phyloP scores from a whole-genome alignment of 139 green algal species.

The Closterium sp. region DNA sequence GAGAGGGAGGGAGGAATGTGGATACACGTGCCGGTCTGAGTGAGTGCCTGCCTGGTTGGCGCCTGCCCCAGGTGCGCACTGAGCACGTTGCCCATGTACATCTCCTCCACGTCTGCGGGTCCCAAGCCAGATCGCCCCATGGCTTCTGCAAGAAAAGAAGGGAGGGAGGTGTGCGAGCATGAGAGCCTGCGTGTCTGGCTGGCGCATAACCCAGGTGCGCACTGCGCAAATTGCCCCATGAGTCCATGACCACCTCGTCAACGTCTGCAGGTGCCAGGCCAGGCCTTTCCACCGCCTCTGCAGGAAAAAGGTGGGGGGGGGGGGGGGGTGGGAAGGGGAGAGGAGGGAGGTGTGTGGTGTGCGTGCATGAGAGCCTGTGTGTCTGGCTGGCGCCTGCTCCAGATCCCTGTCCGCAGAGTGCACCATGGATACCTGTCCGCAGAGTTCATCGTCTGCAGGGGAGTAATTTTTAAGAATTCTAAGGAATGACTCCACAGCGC shows the following conservation, averaged over 20 bases:
- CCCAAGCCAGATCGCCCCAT: constrained; percentile 62
- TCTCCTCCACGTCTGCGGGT: constrained; percentile 65
- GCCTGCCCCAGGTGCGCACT: constrained; percentile 78
- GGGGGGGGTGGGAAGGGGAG: too few relatives aligned
- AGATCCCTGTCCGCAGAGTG: too few relatives aligned
- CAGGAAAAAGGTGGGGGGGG: neutral
- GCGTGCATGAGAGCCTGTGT: too few relatives aligned
- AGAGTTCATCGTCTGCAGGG: too few relatives aligned
- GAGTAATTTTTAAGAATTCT: too few relatives aligned
- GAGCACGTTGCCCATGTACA: constrained; percentile 86
- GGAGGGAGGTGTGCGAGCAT: too few relatives aligned
- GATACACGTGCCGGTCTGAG: constrained; percentile 62
- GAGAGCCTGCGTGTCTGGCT: constrained; percentile 59
- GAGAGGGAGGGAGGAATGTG: too few relatives aligned
- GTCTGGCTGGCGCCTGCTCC: too few relatives aligned
- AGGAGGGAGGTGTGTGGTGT: too few relatives aligned
- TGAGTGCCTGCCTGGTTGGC: constrained; percentile 74
- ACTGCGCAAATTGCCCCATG: constrained; percentile 84
- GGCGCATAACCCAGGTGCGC: constrained; percentile 81
- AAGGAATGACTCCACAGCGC: too few relatives aligned
- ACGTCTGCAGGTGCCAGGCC: constrained; percentile 56
- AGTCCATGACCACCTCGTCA: constrained; percentile 78
- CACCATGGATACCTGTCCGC: too few relatives aligned
- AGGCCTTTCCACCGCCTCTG: constrained; percentile 65
- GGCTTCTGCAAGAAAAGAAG: constrained; percentile 50